Evolutionary conservation across 2,329 filamentous ascomycete species (phyloP).

Genomic region (Dactylella cylindrospora): DNA sequence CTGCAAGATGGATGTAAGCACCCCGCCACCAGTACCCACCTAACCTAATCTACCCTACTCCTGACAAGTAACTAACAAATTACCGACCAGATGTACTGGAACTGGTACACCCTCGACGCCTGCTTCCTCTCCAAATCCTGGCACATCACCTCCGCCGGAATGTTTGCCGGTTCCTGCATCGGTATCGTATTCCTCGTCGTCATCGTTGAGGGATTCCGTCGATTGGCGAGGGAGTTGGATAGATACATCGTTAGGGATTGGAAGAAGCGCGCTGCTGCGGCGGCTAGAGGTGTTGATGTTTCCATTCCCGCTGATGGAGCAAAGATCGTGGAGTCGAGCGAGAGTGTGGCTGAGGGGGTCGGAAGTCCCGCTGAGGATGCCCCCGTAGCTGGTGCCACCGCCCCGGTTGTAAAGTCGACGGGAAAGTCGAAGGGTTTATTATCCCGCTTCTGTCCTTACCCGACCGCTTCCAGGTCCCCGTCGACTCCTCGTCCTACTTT

Average conservation of each 20-base stretch:
- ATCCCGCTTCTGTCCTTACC: slow-evolving; percentile 13
- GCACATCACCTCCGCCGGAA: slow-evolving; percentile 68
- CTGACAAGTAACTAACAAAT: slow-evolving; percentile 3
- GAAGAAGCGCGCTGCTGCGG: slow-evolving; percentile 20
- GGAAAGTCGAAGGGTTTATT: not conserved
- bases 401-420: not conserved
- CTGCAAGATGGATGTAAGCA: slow-evolving; percentile 51
- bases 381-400: not conserved
- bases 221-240: slow-evolving; percentile 71
- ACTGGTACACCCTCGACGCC: slow-evolving; percentile 71
- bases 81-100: slow-evolving; percentile 78
- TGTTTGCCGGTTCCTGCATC: slow-evolving; percentile 79
- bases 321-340: not conserved
- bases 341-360: not conserved
- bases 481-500: slow-evolving; percentile 60
- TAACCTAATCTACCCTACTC: not conserved
- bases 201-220: slow-evolving; percentile 70
- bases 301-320: not conserved
- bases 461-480: not conserved
- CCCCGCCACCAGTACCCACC: not conserved
- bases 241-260: slow-evolving; percentile 62
- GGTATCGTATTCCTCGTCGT: slow-evolving; percentile 75
- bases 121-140: slow-evolving; percentile 72
- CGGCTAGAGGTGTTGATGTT: slow-evolving; percentile 7
- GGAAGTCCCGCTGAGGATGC: slow-evolving; percentile 2